Conservation (phyloP, 352 stramenopile species). For the Plasmopara muralis region DNA sequence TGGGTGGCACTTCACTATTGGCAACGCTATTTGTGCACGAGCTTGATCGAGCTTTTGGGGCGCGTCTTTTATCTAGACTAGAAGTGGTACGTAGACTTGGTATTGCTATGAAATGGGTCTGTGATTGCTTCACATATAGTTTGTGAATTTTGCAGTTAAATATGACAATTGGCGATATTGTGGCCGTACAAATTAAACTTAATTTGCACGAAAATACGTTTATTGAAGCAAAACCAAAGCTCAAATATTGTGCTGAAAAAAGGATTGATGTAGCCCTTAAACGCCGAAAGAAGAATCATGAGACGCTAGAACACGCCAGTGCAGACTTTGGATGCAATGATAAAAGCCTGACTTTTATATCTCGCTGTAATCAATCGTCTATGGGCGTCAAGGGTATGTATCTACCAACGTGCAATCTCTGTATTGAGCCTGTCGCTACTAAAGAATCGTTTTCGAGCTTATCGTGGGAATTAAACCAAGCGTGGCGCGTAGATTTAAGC, state of each 20-base stretch:
- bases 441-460: constrained; percentile 1
- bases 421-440: background rate
- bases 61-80: constrained; percentile 6
- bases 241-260: background rate
- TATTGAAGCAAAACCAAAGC: background rate
- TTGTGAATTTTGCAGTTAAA: constrained; percentile 12
- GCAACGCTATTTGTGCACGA: constrained; percentile 43
- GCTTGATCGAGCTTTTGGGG: constrained; percentile 18
- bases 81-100: constrained; percentile 21
- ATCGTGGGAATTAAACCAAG: constrained; percentile 11
- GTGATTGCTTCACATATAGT: background rate
- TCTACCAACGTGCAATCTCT: constrained; percentile 14
- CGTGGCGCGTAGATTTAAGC: constrained; percentile 32
- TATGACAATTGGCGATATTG: constrained; percentile 18
- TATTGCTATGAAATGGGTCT: background rate
- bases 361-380: constrained; percentile 29
- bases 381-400: constrained; percentile 4
- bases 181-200: background rate
- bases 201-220: background rate
- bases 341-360: constrained; percentile 8
- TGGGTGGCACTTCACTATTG: constrained; percentile 53
- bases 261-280: constrained; percentile 2
- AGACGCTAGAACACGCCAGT: background rate
- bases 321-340: background rate
- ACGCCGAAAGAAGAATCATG: constrained; percentile 13